These are phyloP conservation scores for Symbiodinium pilosum DNA, from an alignment of 73 alveolate genomes.

Conservation along the genomic window DNA sequence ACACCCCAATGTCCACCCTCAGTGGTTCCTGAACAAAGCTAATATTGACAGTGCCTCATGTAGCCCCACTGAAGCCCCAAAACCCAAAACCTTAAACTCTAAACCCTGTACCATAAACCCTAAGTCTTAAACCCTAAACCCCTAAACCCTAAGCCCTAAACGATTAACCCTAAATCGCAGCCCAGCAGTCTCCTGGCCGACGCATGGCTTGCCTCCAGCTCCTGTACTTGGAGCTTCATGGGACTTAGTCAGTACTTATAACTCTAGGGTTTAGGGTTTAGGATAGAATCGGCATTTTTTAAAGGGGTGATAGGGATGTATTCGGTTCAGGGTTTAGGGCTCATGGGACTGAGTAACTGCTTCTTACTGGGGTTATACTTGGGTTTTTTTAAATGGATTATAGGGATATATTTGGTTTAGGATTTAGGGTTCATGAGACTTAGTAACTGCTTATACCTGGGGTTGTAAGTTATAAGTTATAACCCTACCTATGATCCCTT, in stretches of 20 bases:
- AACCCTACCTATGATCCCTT: too few relatives aligned
- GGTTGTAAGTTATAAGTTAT: too few relatives aligned
- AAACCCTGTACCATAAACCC: background rate
- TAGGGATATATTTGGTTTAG: too few relatives aligned
- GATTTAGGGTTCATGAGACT: background rate
- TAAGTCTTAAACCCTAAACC: background rate
- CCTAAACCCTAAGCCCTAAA: background rate
- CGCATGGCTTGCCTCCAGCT: conserved; percentile 1
- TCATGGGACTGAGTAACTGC: too few relatives aligned
- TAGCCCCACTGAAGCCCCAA: background rate
- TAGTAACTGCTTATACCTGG: too few relatives aligned
- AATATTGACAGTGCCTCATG: background rate
- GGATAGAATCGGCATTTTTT: background rate
- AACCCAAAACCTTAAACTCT: background rate
- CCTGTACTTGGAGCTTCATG: background rate
- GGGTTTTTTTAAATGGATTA: too few relatives aligned
- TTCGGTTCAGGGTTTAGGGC: too few relatives aligned
- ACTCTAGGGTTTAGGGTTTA: background rate
- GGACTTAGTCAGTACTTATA: too few relatives aligned
- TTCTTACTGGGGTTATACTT: too few relatives aligned
- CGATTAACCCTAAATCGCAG: background rate
- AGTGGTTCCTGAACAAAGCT: background rate
- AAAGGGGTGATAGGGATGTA: background rate
- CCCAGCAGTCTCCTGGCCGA: background rate
- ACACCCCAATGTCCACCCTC: background rate